Evolutionary conservation across 2,329 filamentous ascomycete genomes (phyloP).

Genomic region (Daldinia sp.): DNA sequence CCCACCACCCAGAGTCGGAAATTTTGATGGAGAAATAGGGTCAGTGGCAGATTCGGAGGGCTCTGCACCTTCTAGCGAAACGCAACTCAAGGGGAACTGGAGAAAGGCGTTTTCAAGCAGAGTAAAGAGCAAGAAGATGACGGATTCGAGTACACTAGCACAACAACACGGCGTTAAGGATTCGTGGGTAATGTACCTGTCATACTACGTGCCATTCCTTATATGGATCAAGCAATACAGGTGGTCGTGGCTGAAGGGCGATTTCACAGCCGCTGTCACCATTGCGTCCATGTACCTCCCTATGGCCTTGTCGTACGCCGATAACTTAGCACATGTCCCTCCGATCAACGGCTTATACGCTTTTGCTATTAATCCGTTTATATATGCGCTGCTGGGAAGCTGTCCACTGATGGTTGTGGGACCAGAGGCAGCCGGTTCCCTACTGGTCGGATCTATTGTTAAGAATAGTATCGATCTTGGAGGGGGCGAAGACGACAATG

Average conservation of each 20-base stretch:
- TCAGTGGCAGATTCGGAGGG: constrained; percentile 48
- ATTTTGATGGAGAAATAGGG: constrained; percentile 42
- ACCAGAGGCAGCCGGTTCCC: constrained; percentile 90
- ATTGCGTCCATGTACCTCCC: constrained; percentile 98
- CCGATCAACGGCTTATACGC: constrained; percentile 94
- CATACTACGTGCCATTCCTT: constrained; percentile 91
- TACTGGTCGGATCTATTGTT: constrained; percentile 88
- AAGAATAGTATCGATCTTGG: constrained; percentile 78
- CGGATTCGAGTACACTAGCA: constrained; percentile 75
- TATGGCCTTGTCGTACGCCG: constrained; percentile 92
- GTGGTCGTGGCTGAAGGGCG: constrained; percentile 82
- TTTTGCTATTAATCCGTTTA: constrained; percentile 89
- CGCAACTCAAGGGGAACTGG: constrained; percentile 52
- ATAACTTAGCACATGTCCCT: constrained; percentile 90
- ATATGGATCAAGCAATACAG: constrained; percentile 92
- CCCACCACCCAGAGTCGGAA: constrained; percentile 49
- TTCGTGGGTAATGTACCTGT: constrained; percentile 81
- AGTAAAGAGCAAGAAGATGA: constrained; percentile 72
- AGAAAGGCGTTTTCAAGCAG: constrained; percentile 58
- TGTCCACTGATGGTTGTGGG: constrained; percentile 94
- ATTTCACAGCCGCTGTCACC: constrained; percentile 88
- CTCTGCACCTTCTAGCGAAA: constrained; percentile 50
- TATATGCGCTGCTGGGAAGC: constrained; percentile 91
- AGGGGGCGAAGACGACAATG: constrained; percentile 69
- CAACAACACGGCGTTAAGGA: constrained; percentile 78